Conservation (phyloP, 2,329 filamentous ascomycete genomes). For the Beauveria brongniartii region DNA sequence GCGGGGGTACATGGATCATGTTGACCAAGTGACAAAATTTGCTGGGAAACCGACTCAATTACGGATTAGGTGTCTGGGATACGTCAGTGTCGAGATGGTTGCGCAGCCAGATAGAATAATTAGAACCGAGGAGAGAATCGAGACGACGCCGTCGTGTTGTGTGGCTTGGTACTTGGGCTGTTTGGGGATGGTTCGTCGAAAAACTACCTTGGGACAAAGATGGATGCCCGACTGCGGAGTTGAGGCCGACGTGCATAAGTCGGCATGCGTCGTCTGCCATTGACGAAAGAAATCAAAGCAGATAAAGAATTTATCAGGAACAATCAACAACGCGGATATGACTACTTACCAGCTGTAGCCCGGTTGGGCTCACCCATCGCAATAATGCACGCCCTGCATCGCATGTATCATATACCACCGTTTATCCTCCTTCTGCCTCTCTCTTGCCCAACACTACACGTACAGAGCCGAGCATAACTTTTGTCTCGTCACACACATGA, state of each 20-base stretch:
- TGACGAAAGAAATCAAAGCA: neutral
- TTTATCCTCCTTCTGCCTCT: neutral
- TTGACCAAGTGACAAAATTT: constrained; percentile 8
- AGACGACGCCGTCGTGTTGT: neutral
- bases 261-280: neutral
- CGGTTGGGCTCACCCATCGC: neutral
- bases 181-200: neutral
- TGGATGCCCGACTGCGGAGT: constrained; percentile 12
- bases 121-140: neutral
- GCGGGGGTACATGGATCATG: neutral
- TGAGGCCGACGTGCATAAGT: constrained; percentile 8
- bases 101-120: neutral
- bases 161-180: neutral
- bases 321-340: neutral
- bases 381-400: neutral
- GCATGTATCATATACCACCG: neutral
- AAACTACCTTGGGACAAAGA: neutral
- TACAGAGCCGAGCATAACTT: neutral
- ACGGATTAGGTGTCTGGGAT: neutral
- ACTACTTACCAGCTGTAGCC: neutral
- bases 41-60: neutral
- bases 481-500: neutral
- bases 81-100: neutral
- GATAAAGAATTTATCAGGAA: neutral
- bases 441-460: neutral